phyloP scores from a whole-genome alignment of 2,329 filamentous ascomycete species.

The Botrytis squamosa region DNA sequence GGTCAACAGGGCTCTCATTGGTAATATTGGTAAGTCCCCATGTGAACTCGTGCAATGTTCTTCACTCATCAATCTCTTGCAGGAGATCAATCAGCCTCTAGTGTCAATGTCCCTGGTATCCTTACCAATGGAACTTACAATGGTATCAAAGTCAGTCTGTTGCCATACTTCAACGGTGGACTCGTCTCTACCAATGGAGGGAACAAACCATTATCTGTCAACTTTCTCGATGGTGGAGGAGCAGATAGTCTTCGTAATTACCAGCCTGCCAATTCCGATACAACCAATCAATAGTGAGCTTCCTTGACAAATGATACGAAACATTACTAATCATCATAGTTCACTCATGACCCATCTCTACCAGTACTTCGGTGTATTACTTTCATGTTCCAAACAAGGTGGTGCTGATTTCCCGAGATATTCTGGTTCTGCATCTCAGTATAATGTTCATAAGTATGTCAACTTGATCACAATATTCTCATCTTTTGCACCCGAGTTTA shows the following conservation, averaged over 20 bases:
- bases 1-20: constrained; percentile 63
- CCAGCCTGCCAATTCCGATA: constrained; percentile 54
- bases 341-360: constrained; percentile 61
- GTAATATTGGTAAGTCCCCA: constrained; percentile 54
- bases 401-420: constrained; percentile 52
- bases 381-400: constrained; percentile 54
- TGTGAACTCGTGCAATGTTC: background rate
- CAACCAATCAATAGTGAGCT: constrained; percentile 55
- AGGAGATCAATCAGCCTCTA: constrained; percentile 55
- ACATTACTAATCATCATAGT: constrained; percentile 30
- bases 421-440: constrained; percentile 47
- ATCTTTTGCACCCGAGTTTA: background rate
- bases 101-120: constrained; percentile 56
- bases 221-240: constrained; percentile 61
- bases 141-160: constrained; percentile 53
- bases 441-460: constrained; percentile 50
- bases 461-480: background rate
- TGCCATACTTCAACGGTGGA: constrained; percentile 58
- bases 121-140: constrained; percentile 51
- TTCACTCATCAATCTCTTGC: constrained; percentile 15
- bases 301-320: background rate
- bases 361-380: constrained; percentile 58
- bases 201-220: constrained; percentile 47
- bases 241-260: constrained; percentile 47
- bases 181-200: constrained; percentile 55